These are phyloP conservation scores for Ceratocystis alfenasii DNA, from an alignment of 2,329 filamentous ascomycete genomes.

Conservation along the genomic window DNA sequence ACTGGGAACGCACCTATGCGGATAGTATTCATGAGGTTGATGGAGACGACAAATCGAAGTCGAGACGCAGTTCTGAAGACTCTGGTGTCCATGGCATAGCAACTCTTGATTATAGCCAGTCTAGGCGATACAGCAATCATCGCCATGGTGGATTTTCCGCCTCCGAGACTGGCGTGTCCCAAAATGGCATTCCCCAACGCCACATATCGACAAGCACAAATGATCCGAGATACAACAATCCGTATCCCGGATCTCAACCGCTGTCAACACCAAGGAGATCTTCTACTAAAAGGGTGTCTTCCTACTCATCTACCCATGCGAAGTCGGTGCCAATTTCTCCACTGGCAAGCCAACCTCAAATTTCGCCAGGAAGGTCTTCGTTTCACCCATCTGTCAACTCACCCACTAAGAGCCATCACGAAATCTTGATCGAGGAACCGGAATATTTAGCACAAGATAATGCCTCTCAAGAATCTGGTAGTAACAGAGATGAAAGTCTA, in stretches of 20 bases:
- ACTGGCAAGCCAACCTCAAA: not conserved
- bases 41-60: not conserved
- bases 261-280: not conserved
- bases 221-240: not conserved
- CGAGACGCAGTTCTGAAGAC: slow-evolving; percentile 14
- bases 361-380: not conserved
- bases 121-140: not conserved
- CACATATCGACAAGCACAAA: not conserved
- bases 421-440: not conserved
- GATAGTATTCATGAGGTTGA: slow-evolving; percentile 25
- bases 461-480: not conserved
- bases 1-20: slow-evolving; percentile 72
- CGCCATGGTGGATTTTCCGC: not conserved
- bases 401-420: not conserved
- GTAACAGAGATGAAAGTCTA: slow-evolving; percentile 34
- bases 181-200: not conserved
- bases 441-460: not conserved
- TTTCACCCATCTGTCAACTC: not conserved
- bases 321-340: not conserved
- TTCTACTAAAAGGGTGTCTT: not conserved
- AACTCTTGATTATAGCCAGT: not conserved
- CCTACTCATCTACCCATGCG: not conserved
- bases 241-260: not conserved
- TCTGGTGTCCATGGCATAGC: slow-evolving; percentile 16
- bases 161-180: not conserved